Evolutionary conservation across 2,329 filamentous ascomycete genomes (phyloP).

Genomic region (Hawksworthiomyces lignivorus): DNA sequence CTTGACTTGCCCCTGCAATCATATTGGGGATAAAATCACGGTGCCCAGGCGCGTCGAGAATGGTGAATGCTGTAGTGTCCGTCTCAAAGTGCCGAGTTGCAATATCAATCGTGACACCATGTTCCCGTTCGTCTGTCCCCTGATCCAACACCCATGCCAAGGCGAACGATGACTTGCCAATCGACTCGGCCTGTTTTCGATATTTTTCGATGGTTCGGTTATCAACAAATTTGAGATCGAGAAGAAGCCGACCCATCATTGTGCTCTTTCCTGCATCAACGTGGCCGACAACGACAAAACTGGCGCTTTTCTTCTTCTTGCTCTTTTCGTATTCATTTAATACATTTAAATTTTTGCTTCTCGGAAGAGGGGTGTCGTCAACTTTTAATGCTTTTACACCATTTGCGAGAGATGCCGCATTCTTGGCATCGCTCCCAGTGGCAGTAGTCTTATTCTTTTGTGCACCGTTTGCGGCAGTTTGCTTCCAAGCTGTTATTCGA

Average conservation of each 20-base stretch:
- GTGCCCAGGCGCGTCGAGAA: slow-evolving; percentile 91
- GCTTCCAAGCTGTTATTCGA: slow-evolving; percentile 40
- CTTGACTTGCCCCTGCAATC: slow-evolving; percentile 94
- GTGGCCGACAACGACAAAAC: slow-evolving; percentile 91
- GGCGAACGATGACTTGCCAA: slow-evolving; percentile 92
- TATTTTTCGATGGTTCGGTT: slow-evolving; percentile 84
- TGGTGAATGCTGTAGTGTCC: slow-evolving; percentile 77
- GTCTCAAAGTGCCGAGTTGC: slow-evolving; percentile 94
- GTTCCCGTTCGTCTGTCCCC: slow-evolving; percentile 75
- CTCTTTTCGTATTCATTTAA: slow-evolving; percentile 70
- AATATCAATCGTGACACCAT: slow-evolving; percentile 94
- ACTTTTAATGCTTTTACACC: slow-evolving; percentile 32
- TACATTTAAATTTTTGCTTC: slow-evolving; percentile 78
- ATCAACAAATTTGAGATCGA: slow-evolving; percentile 82
- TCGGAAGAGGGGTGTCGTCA: slow-evolving; percentile 48
- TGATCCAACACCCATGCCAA: slow-evolving; percentile 96
- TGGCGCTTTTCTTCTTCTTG: slow-evolving; percentile 70
- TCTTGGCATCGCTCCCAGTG: slow-evolving; percentile 10
- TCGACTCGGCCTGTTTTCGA: slow-evolving; percentile 77
- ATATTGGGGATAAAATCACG: slow-evolving; percentile 97
- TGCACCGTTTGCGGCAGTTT: slow-evolving; percentile 25
- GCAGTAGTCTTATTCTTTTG: slow-evolving; percentile 30
- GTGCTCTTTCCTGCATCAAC: slow-evolving; percentile 98
- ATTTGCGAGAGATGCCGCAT: slow-evolving; percentile 20
- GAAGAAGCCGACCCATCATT: slow-evolving; percentile 87